Evolutionary conservation across 2,329 filamentous ascomycete genomes (phyloP), one percentile per base, ranked within the genome.

Genomic region (Aspergillus ibericus): DNA sequence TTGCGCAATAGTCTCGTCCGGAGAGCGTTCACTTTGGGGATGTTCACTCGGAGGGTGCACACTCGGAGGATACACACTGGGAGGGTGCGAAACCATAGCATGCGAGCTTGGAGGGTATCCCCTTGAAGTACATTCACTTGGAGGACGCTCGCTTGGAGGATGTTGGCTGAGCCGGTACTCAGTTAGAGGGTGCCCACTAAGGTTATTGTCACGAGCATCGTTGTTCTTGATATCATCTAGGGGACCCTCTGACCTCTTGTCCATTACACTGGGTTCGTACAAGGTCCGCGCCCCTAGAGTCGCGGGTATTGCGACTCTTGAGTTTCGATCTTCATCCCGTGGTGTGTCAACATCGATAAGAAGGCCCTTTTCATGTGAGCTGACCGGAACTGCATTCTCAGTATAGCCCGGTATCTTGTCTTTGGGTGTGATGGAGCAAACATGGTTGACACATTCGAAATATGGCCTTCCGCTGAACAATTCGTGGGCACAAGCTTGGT

Each of bases 401-500:
- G 54, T 53, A 56, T 58, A 29, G 58, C 63, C 54, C 50, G 60
- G 55, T n/a, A 64, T 56, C 32, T 61, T 60, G 18, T 62, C 62
- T 12, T 63, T 61, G 2, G 70, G 68, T 1, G 74, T 76, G 16
- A 76, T 68, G 0, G 73, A 76, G 53, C 77, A 79, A 16, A 74
- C 66, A 61, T 80, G 78, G 50, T 78, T 76, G 13, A 72, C 55
- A 52, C 78, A 80, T 58, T 79, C 74, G 49, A 80, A 80, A 59
- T 75, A 80, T 0, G 75, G 73, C 7, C 65, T 70, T 16, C 70
- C 68, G 50, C 72, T 77, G 53, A 78, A 72, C n/a, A 77, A 61
- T 46, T 80, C 78, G 59, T 80, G 73, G 1, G 77, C 74, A 61
- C 77, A 78, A 4, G 78, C 79, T 64, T 79, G 77, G 52, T 75